Evolutionary conservation across 2,329 filamentous ascomycete genomes (phyloP).

Genomic region (Grosmannia huntii): DNA sequence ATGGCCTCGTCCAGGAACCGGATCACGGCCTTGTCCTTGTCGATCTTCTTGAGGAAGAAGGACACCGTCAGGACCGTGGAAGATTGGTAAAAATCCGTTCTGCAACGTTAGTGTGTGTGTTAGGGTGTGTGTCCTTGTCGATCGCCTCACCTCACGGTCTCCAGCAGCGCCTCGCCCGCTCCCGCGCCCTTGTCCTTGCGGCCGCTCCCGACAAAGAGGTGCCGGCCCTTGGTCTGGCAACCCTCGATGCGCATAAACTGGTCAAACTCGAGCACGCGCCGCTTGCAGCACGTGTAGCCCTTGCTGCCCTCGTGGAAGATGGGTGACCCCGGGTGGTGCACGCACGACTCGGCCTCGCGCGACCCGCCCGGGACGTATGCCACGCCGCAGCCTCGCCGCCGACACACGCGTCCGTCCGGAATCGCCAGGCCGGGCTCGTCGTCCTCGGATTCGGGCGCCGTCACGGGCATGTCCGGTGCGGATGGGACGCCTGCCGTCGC

Average conservation of each 20-base stretch:
- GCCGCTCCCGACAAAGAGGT: constrained; percentile 74
- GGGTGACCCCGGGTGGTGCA: constrained; percentile 78
- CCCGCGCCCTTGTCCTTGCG: constrained; percentile 39
- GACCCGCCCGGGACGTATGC: constrained; percentile 48
- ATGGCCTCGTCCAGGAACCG: constrained; percentile 52
- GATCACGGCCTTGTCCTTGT: constrained; percentile 65
- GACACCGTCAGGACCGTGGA: constrained; percentile 72
- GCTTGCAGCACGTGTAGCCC: constrained; percentile 94
- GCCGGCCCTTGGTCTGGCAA: constrained; percentile 67
- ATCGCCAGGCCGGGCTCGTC: constrained; percentile 69
- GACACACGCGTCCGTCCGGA: constrained; percentile 61
- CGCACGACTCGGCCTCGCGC: constrained; percentile 63
- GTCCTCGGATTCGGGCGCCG: constrained; percentile 67
- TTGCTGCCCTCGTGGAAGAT: constrained; percentile 98
- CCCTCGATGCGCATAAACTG: constrained; percentile 95
- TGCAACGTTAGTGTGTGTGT: constrained; percentile 17
- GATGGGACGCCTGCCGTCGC: constrained; percentile 20
- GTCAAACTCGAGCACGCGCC: constrained; percentile 89
- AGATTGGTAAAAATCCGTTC: constrained; percentile 93
- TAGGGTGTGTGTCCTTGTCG: no score
- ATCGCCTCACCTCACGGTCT: constrained; percentile 66
- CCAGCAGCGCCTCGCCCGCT: constrained; percentile 59
- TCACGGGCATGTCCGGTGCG: constrained; percentile 36
- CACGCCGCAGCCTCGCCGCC: constrained; percentile 60
- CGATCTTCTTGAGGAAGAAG: constrained; percentile 94